These are phyloP conservation scores for Chimonanthus salicifolius DNA, from an alignment of 164 flowering plant genomes.

Conservation along the genomic window DNA sequence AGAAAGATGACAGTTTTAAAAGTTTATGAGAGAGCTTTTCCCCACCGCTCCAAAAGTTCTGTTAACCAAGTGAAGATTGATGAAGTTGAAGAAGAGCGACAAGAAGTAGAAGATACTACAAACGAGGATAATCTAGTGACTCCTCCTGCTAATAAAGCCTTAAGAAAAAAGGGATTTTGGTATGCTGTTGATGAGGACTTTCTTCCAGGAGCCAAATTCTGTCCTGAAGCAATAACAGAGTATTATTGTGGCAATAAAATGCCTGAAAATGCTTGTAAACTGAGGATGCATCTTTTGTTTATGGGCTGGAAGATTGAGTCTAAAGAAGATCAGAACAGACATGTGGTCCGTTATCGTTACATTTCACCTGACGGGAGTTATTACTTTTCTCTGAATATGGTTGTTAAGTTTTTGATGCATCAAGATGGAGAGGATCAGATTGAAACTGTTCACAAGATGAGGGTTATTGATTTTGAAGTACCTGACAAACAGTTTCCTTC, in stretches of 20 bases:
- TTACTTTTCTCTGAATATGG: background rate
- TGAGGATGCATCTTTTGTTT: slow-evolving; percentile 1
- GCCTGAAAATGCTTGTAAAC: background rate
- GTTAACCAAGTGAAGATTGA: background rate
- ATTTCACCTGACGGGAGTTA: background rate
- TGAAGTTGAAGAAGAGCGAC: background rate
- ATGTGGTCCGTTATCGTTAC: background rate
- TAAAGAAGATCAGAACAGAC: background rate
- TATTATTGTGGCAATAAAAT: background rate
- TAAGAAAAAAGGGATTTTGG: background rate
- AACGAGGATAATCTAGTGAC: background rate
- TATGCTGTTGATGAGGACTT: background rate
- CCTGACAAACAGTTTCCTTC: no score
- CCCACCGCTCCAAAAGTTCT: no score
- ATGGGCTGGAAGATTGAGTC: background rate
- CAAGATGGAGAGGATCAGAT: background rate
- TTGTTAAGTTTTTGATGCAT: background rate
- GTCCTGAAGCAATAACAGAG: background rate
- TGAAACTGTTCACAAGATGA: background rate
- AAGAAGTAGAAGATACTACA: background rate
- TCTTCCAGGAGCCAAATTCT: background rate
- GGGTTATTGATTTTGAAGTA: no score
- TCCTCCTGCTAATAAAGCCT: background rate
- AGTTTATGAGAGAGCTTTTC: no score
- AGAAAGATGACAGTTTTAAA: background rate